Conservation (phyloP, 2,329 filamentous ascomycete genomes). For the Diaporthe humulicola region DNA sequence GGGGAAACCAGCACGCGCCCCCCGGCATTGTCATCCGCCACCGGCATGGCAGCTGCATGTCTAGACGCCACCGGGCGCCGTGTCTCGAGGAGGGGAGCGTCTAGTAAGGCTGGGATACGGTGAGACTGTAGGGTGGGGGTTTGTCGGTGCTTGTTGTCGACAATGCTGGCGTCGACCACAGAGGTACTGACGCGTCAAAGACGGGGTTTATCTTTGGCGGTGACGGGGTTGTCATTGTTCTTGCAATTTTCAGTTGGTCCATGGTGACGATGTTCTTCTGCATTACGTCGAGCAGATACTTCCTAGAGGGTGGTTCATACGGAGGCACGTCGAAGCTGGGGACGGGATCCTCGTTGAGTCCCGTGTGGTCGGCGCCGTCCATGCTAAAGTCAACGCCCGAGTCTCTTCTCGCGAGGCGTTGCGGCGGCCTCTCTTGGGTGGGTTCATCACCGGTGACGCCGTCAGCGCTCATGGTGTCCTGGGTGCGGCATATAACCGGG, state of each 20-base stretch:
- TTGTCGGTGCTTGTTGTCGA: not conserved
- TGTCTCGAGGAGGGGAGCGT: not conserved
- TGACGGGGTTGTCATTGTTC: not conserved
- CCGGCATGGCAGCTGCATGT: constrained; percentile 2
- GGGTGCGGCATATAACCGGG: not conserved
- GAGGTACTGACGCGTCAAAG: not conserved
- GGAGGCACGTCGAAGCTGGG: not conserved
- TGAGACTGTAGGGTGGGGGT: not conserved
- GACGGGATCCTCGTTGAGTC: not conserved
- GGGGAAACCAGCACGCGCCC: not conserved
- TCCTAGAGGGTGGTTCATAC: not conserved
- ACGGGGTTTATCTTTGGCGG: too few relatives aligned
- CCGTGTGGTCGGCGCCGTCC: not conserved
- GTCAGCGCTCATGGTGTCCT: not conserved
- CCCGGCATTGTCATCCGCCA: not conserved
- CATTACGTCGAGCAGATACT: not conserved
- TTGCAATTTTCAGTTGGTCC: not conserved
- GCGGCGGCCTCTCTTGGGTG: not conserved
- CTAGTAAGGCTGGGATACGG: too few relatives aligned
- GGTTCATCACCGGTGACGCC: not conserved
- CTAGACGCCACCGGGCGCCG: not conserved
- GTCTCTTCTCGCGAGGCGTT: not conserved
- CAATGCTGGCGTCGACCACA: not conserved
- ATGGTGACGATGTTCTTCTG: not conserved
- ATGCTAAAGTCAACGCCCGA: constrained; percentile 15